Base-by-base conservation (phyloP, 2,329 filamentous ascomycete genomes). In the Dothidotthia symphoricarpi region DNA sequence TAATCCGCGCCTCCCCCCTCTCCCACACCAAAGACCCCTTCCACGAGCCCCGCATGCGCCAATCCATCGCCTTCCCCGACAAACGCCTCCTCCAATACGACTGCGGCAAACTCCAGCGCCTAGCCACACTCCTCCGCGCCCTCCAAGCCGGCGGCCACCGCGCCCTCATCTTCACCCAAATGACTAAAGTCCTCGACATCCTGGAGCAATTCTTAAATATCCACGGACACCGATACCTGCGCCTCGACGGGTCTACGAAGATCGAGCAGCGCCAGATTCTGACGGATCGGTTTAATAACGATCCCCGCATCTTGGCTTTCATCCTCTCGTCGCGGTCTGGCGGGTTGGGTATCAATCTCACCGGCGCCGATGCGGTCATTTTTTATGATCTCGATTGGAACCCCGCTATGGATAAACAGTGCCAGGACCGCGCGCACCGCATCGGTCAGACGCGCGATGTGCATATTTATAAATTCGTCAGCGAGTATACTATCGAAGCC, bases 361-460 rank as follows among this genome's bases (percentile, higher is more conserved):
- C 91, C 0, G 93, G 93, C 32, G 93, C 93, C 4, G 93, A 97
- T 65, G 95, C 90, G 0, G 93, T 98, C 57, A 96, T 98, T 51
- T 98, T 98, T 68, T 98, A 97, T 69, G 93, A 98, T 60, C 83
- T 97, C 43, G 93, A 98, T 64, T 98, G 94, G 94, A 98, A 98
- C 58, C 93, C 93, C 0, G 93, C 94, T 34, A 98, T 98, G 93
- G 93, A 98, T 72, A 95, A 95, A 68, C 93, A 98, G 68, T 98
- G 93, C 59, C 94, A 98, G 69, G 94, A 98, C 65, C 82, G 93
- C 57, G 94, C 88, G 57, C 93, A 98, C 70, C 88, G 93, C 51
- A 98, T 98, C 52, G 93, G 93, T 2, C 93, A 98, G 67, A 97
- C 93, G 1, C 84, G 93, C 19, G 93, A 98, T 63, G 93, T 98